phyloP scores from a whole-genome alignment of 164 flowering plant genomes.

The Nelumbo lutea region DNA sequence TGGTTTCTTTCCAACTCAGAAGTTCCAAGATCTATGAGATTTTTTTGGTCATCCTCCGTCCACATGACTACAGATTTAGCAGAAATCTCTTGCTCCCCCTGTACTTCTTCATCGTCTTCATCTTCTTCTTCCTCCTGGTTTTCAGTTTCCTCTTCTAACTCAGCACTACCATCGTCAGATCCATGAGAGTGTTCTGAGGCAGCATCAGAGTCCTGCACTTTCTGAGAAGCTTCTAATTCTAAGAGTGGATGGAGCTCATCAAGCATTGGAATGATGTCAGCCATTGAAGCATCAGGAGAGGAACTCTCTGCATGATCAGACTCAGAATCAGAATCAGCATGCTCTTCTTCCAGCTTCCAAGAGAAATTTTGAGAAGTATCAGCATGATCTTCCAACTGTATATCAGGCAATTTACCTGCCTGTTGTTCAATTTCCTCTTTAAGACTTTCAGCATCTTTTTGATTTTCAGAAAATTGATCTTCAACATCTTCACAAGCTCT shows the following conservation, averaged over 20 bases:
- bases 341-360: conserved; percentile 24
- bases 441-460: neutral
- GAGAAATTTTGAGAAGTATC: conserved; percentile 18
- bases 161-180: conserved; percentile 21
- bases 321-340: conserved; percentile 36
- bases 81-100: conserved; percentile 1
- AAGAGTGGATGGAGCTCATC: conserved; percentile 69
- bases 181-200: conserved; percentile 27
- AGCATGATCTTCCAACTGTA: neutral
- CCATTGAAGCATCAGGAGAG: conserved; percentile 70
- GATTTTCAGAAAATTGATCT: neutral
- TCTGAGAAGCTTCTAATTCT: conserved; percentile 37
- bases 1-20: conserved; percentile 85
- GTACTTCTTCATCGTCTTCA: conserved; percentile 3
- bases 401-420: conserved; percentile 1
- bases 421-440: conserved; percentile 1
- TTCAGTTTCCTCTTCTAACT: conserved; percentile 29
- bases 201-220: conserved; percentile 29
- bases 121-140: conserved; percentile 2
- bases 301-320: conserved; percentile 62
- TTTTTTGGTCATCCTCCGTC: conserved; percentile 46
- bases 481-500: neutral
- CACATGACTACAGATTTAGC: conserved; percentile 14
- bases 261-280: conserved; percentile 61
- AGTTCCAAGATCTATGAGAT: conserved; percentile 54